phyloP scores from a whole-genome alignment of 1,284 basidiomycete genomes.

The Cutaneotrichosporon cavernicola region DNA sequence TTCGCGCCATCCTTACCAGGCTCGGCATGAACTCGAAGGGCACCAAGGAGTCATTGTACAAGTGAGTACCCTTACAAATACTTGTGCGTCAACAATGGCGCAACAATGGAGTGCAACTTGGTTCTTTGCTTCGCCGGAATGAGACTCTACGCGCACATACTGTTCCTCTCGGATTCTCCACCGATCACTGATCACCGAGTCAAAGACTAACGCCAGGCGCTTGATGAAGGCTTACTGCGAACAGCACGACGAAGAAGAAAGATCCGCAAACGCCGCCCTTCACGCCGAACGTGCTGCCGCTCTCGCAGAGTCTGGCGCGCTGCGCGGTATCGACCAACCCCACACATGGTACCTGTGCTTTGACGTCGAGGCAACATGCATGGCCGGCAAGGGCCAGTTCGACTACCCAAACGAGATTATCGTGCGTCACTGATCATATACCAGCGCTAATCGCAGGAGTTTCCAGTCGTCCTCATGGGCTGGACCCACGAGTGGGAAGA shows the following conservation, averaged over 20 bases:
- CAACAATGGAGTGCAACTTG: not conserved
- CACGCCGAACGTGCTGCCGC: not conserved
- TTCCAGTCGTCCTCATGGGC: conserved; percentile 70
- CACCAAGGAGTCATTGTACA: conserved; percentile 51
- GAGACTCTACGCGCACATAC: not conserved
- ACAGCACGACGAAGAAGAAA: conserved; percentile 7
- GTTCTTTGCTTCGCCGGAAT: not conserved
- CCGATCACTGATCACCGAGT: not conserved
- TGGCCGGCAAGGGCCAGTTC: conserved; percentile 60
- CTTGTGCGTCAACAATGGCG: not conserved
- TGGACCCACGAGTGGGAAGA: conserved; percentile 67
- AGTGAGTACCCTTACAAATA: conserved; percentile 31
- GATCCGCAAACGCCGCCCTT: not conserved
- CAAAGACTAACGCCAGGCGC: conserved; percentile 22
- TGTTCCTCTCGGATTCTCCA: not conserved
- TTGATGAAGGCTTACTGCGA: not conserved
- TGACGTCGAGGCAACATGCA: conserved; percentile 83
- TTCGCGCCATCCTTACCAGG: conserved; percentile 33
- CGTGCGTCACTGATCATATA: conserved; percentile 54
- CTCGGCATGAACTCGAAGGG: conserved; percentile 46
- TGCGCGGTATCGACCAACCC: conserved; percentile 25
- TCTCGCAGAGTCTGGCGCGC: not conserved
- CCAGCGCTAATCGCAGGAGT: conserved; percentile 32
- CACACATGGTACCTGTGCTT: conserved; percentile 56
- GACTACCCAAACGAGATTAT: conserved; percentile 91